Evolutionary conservation across 345 rosid species (phyloP), one percentile per base, ranked within the genome.

Genomic region (Euclidium syriacum): DNA sequence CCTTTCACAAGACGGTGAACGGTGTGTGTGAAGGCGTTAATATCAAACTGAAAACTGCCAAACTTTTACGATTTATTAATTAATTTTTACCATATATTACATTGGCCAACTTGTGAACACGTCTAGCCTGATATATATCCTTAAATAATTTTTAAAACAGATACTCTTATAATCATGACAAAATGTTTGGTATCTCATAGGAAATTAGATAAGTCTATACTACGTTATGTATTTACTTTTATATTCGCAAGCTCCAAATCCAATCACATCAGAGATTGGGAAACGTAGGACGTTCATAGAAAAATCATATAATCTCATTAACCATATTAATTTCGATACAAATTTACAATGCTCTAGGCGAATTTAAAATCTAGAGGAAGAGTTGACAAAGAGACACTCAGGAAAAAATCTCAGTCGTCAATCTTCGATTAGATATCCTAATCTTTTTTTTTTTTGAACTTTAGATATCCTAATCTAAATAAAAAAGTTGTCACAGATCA

Each of bases 61-160:
- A 54, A 7, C 46, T 43, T 35, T 32, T 30, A 24, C 35, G 30
- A 12, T 44, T 64, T 18, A 36, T 35, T 16, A 5, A 49, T 36
- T 47, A 18, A 35, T 11, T 22, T 39, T 8, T 36, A 3, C 14
- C 7, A 40, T 30, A 24, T 1, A 18, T 40, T 9, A 27, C 26
- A 64, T 20, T 53, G 16, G 70, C 62, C 53, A 53, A 53, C 53
- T 42, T 65, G 53, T 65, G 62, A 53, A 53, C 70, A 33, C 53
- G 53, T 22, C 27, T 15, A 52, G 42, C 43, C 41, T 41, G 51
- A n/a, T n/a, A 22, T 15, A 30, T 7, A 16, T 41, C 51, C 10
- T 41, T 0, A n/a, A 6, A 40, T 32, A 18, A 19, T 51, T 15
- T 20, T 10, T 14, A 22, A 52, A 10, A 10, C 41, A 10, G 14